These are phyloP conservation scores for Venustampulla echinocandica DNA, from an alignment of 495 filamentous ascomycete species.

Conservation along the genomic window DNA sequence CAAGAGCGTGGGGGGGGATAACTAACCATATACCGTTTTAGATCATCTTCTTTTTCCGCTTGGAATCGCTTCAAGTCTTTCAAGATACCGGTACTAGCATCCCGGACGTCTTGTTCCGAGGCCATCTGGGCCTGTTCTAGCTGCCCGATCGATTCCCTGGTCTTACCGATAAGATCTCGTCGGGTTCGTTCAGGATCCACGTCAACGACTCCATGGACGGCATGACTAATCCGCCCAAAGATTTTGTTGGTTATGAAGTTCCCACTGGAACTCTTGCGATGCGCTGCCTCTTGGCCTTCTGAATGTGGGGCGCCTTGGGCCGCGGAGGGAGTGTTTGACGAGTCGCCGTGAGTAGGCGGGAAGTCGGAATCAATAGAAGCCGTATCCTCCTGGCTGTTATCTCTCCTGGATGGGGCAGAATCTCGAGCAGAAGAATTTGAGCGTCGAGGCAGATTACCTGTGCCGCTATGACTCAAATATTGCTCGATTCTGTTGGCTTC, in stretches of 20 bases:
- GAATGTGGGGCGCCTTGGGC: constrained; percentile 45
- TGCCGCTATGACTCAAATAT: constrained; percentile 65
- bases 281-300: constrained; percentile 31
- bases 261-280: constrained; percentile 66
- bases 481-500: constrained; percentile 90
- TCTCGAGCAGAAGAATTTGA: constrained; percentile 55
- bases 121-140: constrained; percentile 84
- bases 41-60: constrained; percentile 84
- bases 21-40: constrained; percentile 90
- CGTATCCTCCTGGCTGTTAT: constrained; percentile 48
- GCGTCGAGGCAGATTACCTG: constrained; percentile 45
- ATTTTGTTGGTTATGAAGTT: constrained; percentile 85
- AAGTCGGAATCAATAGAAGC: constrained; percentile 91
- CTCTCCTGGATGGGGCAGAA: constrained; percentile 25
- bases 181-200: constrained; percentile 89
- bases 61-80: constrained; percentile 90
- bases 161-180: constrained; percentile 91
- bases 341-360: constrained; percentile 75
- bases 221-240: constrained; percentile 91
- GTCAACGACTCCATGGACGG: constrained; percentile 91
- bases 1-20: not conserved
- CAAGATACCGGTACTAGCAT: constrained; percentile 77
- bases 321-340: constrained; percentile 49
- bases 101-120: constrained; percentile 80
- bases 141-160: constrained; percentile 63